These are phyloP conservation scores for Phytophthora macrochlamydospora DNA, from an alignment of 352 stramenopile genomes.

Conservation along the genomic window DNA sequence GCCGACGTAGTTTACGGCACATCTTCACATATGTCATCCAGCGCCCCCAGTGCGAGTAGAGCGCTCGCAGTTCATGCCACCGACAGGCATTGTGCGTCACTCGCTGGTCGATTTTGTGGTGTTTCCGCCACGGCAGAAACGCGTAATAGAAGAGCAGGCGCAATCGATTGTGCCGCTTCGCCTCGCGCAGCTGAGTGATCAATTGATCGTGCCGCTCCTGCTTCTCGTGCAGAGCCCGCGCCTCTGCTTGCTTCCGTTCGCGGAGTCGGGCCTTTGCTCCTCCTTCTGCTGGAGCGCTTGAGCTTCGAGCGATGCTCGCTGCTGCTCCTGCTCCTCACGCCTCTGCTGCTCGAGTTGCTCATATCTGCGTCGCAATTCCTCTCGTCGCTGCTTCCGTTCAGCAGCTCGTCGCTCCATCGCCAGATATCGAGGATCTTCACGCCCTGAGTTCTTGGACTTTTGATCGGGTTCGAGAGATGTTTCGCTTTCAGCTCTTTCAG, in stretches of 20 bases:
- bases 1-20: constrained; percentile 21
- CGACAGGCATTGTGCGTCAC: constrained; percentile 34
- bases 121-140: constrained; percentile 45
- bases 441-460: constrained; percentile 1
- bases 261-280: constrained; percentile 44
- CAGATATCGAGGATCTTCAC: constrained; percentile 47
- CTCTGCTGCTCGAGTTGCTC: constrained; percentile 58
- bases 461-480: background rate
- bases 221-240: constrained; percentile 35
- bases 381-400: constrained; percentile 62
- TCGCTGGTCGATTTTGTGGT: constrained; percentile 32
- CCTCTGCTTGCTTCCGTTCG: constrained; percentile 46
- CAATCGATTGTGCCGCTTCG: constrained; percentile 35
- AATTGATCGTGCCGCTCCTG: constrained; percentile 35
- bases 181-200: constrained; percentile 30
- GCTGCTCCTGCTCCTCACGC: constrained; percentile 36
- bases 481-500: background rate
- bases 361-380: constrained; percentile 58
- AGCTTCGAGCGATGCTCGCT: constrained; percentile 50
- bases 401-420: constrained; percentile 60
- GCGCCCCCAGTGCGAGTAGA: constrained; percentile 42
- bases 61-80: constrained; percentile 54
- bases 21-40: constrained; percentile 46
- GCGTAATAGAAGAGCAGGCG: constrained; percentile 61
- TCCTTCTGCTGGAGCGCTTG: constrained; percentile 41